Evolutionary conservation across 306 rosid species (phyloP).

Genomic region (Astragalus membranaceus): DNA sequence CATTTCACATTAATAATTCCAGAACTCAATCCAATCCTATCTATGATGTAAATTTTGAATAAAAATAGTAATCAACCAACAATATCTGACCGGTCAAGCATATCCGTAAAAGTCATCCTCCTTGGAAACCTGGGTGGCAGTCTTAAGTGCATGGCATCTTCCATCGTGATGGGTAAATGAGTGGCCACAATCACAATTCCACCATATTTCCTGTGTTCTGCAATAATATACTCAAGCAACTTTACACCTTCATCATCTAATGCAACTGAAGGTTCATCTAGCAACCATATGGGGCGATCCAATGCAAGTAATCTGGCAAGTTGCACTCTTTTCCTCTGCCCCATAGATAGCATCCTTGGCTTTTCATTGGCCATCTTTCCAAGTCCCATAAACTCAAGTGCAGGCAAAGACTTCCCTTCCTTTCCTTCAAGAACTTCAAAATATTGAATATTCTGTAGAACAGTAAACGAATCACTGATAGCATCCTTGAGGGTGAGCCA

Average conservation of each 20-base stretch:
- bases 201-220: constrained; percentile 75
- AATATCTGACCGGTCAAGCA: constrained; percentile 64
- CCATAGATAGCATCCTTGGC: constrained; percentile 79
- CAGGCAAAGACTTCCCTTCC: constrained; percentile 63
- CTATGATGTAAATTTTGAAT: background rate
- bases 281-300: constrained; percentile 86
- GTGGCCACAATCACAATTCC: constrained; percentile 74
- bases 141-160: constrained; percentile 62
- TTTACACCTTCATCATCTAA: constrained; percentile 77
- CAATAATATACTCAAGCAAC: constrained; percentile 67
- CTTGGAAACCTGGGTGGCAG: constrained; percentile 89
- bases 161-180: constrained; percentile 68
- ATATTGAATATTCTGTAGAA: constrained; percentile 63
- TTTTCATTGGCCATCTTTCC: constrained; percentile 71
- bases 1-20: background rate
- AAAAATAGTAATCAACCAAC: constrained; percentile 17
- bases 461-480: constrained; percentile 42
- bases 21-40: background rate
- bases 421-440: constrained; percentile 79
- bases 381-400: constrained; percentile 79
- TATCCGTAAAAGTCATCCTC: constrained; percentile 65
- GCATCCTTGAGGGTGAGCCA: constrained; percentile 87
- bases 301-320: constrained; percentile 81
- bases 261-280: constrained; percentile 91
- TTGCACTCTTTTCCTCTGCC: constrained; percentile 81